A percentile compares a stretch with the other conserved stretches of the same genome.
These are phyloP conservation scores for Phylloporus sp. DNA, from an alignment of 768 basidiomycete species.

Conservation along the genomic window DNA sequence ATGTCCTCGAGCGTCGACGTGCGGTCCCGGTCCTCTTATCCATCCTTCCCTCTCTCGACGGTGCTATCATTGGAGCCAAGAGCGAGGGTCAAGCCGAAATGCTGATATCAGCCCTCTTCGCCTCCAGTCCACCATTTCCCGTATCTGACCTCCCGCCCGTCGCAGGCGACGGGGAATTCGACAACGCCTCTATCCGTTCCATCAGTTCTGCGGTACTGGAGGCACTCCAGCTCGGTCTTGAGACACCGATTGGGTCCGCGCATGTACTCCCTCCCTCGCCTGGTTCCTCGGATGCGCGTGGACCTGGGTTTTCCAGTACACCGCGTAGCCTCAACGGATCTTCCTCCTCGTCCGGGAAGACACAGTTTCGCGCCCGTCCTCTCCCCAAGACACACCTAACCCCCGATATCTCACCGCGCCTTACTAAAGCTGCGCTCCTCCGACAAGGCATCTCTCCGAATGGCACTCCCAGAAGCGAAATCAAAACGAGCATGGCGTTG, in stretches of 20 bases:
- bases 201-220: constrained; percentile 46
- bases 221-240: constrained; percentile 37
- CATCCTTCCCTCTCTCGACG: constrained; percentile 55
- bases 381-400: constrained; percentile 55
- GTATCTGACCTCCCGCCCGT: constrained; percentile 55
- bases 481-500: constrained; percentile 27
- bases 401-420: constrained; percentile 74
- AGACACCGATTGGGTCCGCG: constrained; percentile 36
- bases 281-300: constrained; percentile 20
- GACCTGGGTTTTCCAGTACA: constrained; percentile 15
- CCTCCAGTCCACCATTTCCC: constrained; percentile 78
- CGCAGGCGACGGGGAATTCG: constrained; percentile 33
- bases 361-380: constrained; percentile 59
- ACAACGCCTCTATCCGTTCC: constrained; percentile 36
- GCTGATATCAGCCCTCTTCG: constrained; percentile 74
- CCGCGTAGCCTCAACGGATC: constrained; percentile 32
- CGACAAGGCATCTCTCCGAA: constrained; percentile 56
- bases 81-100: constrained; percentile 67
- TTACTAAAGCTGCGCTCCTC: constrained; percentile 67
- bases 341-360: constrained; percentile 40
- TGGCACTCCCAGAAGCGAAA: constrained; percentile 15
- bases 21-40: constrained; percentile 77
- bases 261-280: constrained; percentile 38
- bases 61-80: constrained; percentile 68
- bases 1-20: constrained; percentile 77